phyloP scores from a whole-genome alignment of 768 basidiomycete genomes.

The Mycena metata region DNA sequence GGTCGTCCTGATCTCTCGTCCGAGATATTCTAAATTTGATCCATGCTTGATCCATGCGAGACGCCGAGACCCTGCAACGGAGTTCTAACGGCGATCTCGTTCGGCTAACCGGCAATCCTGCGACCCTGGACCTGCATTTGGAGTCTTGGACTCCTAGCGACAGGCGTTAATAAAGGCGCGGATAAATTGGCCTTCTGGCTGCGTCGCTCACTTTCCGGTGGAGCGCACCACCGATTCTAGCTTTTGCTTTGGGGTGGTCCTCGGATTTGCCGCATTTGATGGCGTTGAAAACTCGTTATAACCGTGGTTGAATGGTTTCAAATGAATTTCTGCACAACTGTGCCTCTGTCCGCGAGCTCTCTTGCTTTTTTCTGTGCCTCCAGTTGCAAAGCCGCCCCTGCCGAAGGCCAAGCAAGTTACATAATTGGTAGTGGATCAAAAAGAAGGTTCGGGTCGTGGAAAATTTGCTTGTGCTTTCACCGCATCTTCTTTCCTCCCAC shows the following conservation, averaged over 20 bases:
- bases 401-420: not conserved
- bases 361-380: too few species aligned
- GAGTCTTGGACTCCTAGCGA: too few species aligned
- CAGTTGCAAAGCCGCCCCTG: too few species aligned
- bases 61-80: too few species aligned
- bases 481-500: constrained; percentile 9
- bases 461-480: not conserved
- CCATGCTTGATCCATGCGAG: too few species aligned
- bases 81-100: not conserved
- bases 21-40: too few species aligned
- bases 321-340: not conserved
- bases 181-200: not conserved
- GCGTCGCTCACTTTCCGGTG: not conserved
- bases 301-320: not conserved
- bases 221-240: not conserved
- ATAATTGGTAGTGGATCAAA: not conserved
- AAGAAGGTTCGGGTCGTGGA: not conserved
- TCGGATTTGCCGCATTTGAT: not conserved
- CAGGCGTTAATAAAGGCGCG: not conserved
- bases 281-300: not conserved
- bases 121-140: too few species aligned
- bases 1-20: too few species aligned
- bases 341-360: too few species aligned
- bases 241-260: constrained; percentile 6
- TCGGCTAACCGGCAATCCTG: not conserved